These are phyloP conservation scores for Fusarium sp. DNA, from an alignment of 2,329 filamentous ascomycete species.

Conservation along the genomic window DNA sequence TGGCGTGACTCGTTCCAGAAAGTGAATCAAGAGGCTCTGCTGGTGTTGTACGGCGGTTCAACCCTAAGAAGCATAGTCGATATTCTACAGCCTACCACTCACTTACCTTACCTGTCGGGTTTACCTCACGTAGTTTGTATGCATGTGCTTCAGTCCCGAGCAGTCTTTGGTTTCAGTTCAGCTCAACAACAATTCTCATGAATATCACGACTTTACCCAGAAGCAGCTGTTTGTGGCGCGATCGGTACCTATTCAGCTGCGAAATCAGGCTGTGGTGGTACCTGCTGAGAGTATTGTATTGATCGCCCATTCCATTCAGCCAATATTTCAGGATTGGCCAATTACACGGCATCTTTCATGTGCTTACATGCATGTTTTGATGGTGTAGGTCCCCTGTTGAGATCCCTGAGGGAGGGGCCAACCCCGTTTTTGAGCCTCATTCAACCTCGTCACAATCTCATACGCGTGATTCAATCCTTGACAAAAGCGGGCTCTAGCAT, in stretches of 20 bases:
- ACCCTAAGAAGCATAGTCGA: neutral
- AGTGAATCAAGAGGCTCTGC: neutral
- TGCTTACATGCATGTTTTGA: neutral
- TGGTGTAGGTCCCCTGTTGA: neutral
- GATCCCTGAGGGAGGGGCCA: neutral
- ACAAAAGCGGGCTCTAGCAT: neutral
- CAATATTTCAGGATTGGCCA: neutral
- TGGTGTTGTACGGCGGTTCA: neutral
- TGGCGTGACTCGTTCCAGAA: neutral
- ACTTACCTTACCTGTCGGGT: neutral
- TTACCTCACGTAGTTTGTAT: neutral
- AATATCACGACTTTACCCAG: neutral
- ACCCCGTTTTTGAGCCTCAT: neutral
- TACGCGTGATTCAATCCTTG: neutral
- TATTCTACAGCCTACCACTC: neutral
- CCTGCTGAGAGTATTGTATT: neutral
- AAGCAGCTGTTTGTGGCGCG: neutral
- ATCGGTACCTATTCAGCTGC: neutral
- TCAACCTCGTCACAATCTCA: neutral
- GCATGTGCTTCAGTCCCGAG: neutral
- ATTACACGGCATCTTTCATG: neutral
- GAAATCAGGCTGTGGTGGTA: neutral
- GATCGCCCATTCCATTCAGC: neutral
- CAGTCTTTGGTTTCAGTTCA: neutral
- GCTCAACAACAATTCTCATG: neutral